These are phyloP conservation scores for Schizophyllum amplum DNA, from an alignment of 1,284 basidiomycete genomes.

Conservation along the genomic window DNA sequence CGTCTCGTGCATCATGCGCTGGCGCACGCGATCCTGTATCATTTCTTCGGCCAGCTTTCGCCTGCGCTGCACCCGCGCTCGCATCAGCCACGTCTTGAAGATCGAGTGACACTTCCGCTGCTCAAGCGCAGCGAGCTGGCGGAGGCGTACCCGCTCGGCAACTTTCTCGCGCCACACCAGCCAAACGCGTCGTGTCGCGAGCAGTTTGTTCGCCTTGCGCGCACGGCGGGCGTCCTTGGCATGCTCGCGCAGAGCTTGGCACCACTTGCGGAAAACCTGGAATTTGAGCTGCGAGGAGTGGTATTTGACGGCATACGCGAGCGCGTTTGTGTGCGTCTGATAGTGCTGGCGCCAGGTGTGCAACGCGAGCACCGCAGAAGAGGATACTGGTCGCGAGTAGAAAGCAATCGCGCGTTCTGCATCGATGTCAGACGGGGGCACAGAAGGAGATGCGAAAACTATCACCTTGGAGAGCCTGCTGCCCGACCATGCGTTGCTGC, in stretches of 20 bases:
- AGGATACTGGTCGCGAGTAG: slow-evolving; percentile 35
- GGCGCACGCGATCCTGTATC: slow-evolving; percentile 27
- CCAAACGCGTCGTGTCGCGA: slow-evolving; percentile 45
- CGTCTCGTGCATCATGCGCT: slow-evolving; percentile 45
- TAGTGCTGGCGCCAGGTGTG: slow-evolving; percentile 42
- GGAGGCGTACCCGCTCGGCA: slow-evolving; percentile 39
- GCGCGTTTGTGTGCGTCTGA: slow-evolving; percentile 41
- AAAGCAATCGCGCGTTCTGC: slow-evolving; percentile 50
- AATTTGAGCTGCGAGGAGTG: slow-evolving; percentile 37
- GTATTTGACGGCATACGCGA: slow-evolving; percentile 42
- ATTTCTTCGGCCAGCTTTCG: slow-evolving; percentile 31
- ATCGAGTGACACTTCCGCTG: slow-evolving; percentile 16
- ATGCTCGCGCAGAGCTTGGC: slow-evolving; percentile 42
- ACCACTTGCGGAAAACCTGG: slow-evolving; percentile 48
- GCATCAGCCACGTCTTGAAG: slow-evolving; percentile 40
- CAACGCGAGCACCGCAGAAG: slow-evolving; percentile 30
- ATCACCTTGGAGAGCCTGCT: slow-evolving; percentile 43
- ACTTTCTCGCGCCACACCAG: slow-evolving; percentile 43
- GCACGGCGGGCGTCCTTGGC: slow-evolving; percentile 51
- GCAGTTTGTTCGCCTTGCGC: slow-evolving; percentile 45
- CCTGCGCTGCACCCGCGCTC: slow-evolving; percentile 25
- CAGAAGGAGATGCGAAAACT: not conserved
- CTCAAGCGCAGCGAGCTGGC: slow-evolving; percentile 38
- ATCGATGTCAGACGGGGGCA: slow-evolving; percentile 3
- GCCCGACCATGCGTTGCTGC: slow-evolving; percentile 38